These are phyloP conservation scores for Linnemannia schmuckeri DNA, from an alignment of 192 early-diverging fungal genomes.

Conservation along the genomic window DNA sequence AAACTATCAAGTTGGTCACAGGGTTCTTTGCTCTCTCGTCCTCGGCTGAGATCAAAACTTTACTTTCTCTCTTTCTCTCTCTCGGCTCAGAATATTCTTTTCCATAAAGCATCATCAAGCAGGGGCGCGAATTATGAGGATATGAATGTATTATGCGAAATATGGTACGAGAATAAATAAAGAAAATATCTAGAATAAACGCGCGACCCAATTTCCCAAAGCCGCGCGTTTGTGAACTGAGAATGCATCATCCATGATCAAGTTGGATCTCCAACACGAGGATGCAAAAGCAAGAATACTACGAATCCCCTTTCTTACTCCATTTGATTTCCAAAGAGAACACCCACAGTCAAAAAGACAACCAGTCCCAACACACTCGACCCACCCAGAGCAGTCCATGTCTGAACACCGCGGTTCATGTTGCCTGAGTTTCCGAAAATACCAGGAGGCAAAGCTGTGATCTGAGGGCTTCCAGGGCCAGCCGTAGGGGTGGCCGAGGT, in stretches of 20 bases:
- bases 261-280: neutral
- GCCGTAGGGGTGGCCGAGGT: conserved; percentile 13
- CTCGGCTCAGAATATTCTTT: neutral
- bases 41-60: neutral
- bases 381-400: conserved; percentile 29
- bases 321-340: conserved; percentile 34
- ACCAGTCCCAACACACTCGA: conserved; percentile 46
- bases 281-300: neutral
- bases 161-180: neutral
- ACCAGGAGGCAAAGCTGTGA: conserved; percentile 28
- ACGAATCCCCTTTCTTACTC: neutral
- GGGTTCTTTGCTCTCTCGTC: neutral
- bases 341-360: conserved; percentile 42
- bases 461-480: neutral
- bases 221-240: no score
- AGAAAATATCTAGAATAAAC: neutral
- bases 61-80: neutral
- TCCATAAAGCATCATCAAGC: neutral
- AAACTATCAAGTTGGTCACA: neutral
- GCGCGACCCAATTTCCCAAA: neutral
- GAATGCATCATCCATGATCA: no score
- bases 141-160: neutral
- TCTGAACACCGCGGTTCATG: neutral
- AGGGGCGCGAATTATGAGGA: neutral
- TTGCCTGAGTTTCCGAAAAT: conserved; percentile 31